Evolutionary conservation across 192 early-diverging fungal genomes (phyloP), one percentile per base, ranked within the genome.

Genomic region (Coemansia sp.): DNA sequence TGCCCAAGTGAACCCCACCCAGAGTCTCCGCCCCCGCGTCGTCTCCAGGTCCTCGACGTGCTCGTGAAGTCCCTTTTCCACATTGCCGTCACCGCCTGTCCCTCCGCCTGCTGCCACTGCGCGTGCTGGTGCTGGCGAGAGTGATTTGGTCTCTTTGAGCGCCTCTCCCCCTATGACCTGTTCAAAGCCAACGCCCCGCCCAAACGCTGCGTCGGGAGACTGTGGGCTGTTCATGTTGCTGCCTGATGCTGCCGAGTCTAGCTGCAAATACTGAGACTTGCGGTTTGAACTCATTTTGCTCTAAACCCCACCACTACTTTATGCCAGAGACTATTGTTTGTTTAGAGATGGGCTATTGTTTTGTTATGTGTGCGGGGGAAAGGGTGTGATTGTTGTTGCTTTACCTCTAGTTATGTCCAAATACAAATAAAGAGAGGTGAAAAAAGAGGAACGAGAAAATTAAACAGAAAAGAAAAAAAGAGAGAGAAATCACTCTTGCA

Each of bases 161-260:
- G 55, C 56, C 11, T 63, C 65, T 26, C 67, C 67, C 37, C n/a
- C n/a, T n/a, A n/a, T n/a, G n/a, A n/a, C n/a, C n/a, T n/a, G n/a
- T n/a, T 77, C 75, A 18, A 72, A 77, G 6, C 75, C 75, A 8
- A 77, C 75, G 11, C 75, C 75, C 8, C 75, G 68, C 27, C 64
- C 61, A 53, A 77, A 77, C 7, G 61, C 71, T 2, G 53, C 62
- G 10, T 56, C 60, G 14, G 65, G 70, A 17, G 70, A 63, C 14
- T 63, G 53, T 26, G n/a, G n/a, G n/a, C n/a, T 48, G 44, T 48
- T 26, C 24, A 48, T 26, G 36, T 27, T 35, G 5, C 56, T 37
- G 58, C 36, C 19, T 1, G 50, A n/a, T 53, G 65, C 43, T 3
- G 56, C 50, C 8, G 67, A 56, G 8, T 68, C 58, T 3, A 77